Evolutionary conservation across 768 basidiomycete species (phyloP).

Genomic region (Xerocomus brunneocitrinus): DNA sequence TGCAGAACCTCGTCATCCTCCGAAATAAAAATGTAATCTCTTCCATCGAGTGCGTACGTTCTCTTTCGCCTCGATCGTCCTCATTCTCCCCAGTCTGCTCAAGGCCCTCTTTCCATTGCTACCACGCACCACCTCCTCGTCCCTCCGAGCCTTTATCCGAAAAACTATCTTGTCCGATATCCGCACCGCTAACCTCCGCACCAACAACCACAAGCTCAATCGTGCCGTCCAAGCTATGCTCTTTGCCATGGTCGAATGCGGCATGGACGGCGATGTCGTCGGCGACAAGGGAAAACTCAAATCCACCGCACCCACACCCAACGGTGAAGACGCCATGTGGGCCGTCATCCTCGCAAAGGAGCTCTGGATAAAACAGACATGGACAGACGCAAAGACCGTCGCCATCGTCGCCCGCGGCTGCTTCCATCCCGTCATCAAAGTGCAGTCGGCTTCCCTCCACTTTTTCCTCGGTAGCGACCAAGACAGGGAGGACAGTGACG

Average conservation of each 20-base stretch:
- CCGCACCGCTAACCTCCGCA: constrained; percentile 78
- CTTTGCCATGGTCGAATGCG: constrained; percentile 93
- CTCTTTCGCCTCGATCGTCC: not conserved
- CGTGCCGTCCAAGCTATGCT: constrained; percentile 93
- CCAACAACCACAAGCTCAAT: constrained; percentile 95
- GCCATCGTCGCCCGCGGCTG: constrained; percentile 89
- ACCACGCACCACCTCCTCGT: constrained; percentile 84
- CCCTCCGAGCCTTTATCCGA: constrained; percentile 81
- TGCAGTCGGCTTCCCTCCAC: constrained; percentile 89
- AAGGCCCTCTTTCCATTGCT: constrained; percentile 92
- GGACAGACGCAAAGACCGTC: constrained; percentile 90
- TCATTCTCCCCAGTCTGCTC: constrained; percentile 56
- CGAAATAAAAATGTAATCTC: constrained; percentile 90
- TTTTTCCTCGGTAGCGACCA: constrained; percentile 95
- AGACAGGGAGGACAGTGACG: constrained; percentile 65
- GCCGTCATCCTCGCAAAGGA: constrained; percentile 92
- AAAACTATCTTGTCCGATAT: constrained; percentile 94
- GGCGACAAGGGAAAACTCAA: constrained; percentile 82
- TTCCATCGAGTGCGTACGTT: constrained; percentile 74
- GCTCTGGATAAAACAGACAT: constrained; percentile 89
- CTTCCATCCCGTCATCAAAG: constrained; percentile 90
- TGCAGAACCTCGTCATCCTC: constrained; percentile 90
- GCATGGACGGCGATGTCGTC: constrained; percentile 75
- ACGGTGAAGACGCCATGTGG: constrained; percentile 93
- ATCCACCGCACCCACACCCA: constrained; percentile 34